Evolutionary conservation across 176 grass and related monocot genomes (phyloP), one percentile per base, ranked within the genome.

Genomic region (Carex parvula): DNA sequence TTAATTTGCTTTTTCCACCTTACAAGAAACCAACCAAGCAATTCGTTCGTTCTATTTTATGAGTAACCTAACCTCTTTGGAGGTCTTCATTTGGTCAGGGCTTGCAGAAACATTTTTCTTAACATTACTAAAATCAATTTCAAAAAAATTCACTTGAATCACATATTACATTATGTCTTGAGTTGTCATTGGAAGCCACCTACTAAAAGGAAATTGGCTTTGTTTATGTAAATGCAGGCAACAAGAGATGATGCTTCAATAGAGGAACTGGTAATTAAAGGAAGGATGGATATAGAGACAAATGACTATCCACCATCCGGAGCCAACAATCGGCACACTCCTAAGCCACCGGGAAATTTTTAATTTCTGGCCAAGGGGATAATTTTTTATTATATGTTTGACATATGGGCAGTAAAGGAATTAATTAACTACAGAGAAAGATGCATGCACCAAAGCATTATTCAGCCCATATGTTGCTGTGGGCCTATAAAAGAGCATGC

Each of bases 251-350:
- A 59, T 5, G n/a, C 24, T 66, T 83, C 62, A 66, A 83, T 83
- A 11, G 14, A 83, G 29, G 41, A 68, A 17, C 26, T 50, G 9
- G 17, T 30, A 73, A 59, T 87, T 6, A 72, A 20, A 32, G 79
- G 48, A 5, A 92, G 92, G 83, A 90, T 94, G 92, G 84, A 70
- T 1, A 76, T 92, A 42, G 83, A 84, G 80, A 76, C 17, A 26
- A 82, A 94, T 10, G 92, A 94, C 56, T 94, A 94, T 60, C 9
- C 37, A 1, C 83, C 85, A 29, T 6, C 90, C 0, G 88, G 80
- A 5, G 61, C 92, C 4, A 94, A 94, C 85, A 82, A 86, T 79
- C 90, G 81, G 48, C 92, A 94, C 88, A 94, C 83, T 72, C 83
- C 83, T 24, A 77, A 79, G 62, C 88, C 92, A 72, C 90, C 92